These are phyloP conservation scores for Teunomyces atbi DNA, from an alignment of 805 yeast species.

Conservation along the genomic window DNA sequence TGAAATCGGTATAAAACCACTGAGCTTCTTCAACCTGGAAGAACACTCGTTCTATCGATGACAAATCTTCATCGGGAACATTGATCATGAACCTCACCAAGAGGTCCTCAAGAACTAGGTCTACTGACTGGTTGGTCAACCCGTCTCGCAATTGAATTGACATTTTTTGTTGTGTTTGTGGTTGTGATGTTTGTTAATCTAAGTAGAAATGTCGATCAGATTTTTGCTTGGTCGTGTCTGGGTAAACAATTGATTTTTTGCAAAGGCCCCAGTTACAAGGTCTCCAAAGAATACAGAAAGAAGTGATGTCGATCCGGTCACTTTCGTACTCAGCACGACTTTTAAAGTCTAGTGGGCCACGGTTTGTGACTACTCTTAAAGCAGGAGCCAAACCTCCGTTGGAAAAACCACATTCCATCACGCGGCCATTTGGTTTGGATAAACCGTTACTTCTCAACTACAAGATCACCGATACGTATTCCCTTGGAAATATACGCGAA, in stretches of 20 bases:
- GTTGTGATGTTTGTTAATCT: slow-evolving; percentile 2
- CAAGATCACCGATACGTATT: slow-evolving; percentile 15
- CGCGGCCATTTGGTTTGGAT: slow-evolving; percentile 41
- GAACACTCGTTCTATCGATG: slow-evolving; percentile 74
- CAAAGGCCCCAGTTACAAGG: too few relatives aligned
- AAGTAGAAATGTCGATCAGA: slow-evolving; percentile 1
- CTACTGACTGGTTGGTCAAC: slow-evolving; percentile 63
- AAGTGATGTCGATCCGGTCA: background rate
- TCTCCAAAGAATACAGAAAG: too few relatives aligned
- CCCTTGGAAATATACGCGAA: slow-evolving; percentile 16
- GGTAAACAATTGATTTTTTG: background rate
- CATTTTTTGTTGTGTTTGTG: slow-evolving; percentile 34
- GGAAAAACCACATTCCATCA: slow-evolving; percentile 26
- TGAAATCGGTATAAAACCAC: slow-evolving; percentile 92
- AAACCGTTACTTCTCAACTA: slow-evolving; percentile 27
- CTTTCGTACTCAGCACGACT: slow-evolving; percentile 5
- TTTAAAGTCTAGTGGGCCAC: slow-evolving; percentile 20
- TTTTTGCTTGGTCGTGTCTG: slow-evolving; percentile 1
- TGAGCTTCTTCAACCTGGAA: slow-evolving; percentile 98
- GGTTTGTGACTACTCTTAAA: slow-evolving; percentile 34
- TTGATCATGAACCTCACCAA: slow-evolving; percentile 87
- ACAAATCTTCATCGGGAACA: slow-evolving; percentile 87
- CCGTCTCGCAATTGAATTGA: slow-evolving; percentile 56
- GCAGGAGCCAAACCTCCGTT: slow-evolving; percentile 42
- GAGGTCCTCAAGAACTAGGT: slow-evolving; percentile 78